Evolutionary conservation across 257 asterid genomes (phyloP), one percentile per base, ranked within the genome.

Genomic region (Schizonepeta tenuifolia): DNA sequence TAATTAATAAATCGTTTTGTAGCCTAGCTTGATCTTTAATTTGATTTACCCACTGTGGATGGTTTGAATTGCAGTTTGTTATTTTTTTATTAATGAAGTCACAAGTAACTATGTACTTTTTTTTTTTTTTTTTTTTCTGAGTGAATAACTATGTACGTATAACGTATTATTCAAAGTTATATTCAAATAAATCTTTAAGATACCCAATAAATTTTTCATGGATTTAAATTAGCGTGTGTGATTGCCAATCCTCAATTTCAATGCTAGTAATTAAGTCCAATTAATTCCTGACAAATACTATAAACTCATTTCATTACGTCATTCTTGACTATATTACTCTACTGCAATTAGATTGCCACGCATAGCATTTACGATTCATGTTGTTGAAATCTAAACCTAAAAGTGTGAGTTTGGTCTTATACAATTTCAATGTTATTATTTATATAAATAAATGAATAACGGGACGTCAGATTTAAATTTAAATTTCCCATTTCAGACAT

Each of bases 341-440:
- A 36, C n/a, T 7, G 13, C 22, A 21, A 36, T 54, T 69, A 55
- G 7, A 55, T 40, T 17, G 72, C 72, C 72, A 67, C 72, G 46
- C 41, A 49, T 8, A 9, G 17, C 41, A 67, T 28, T 49, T 49
- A 6, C 49, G 47, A 67, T 28, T 47, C 28, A 6, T 67, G 47
- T 49, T 6, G 70, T 50, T 61, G 64, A 50, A 72, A 50, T 36
- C n/a, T 5, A 36, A 13, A 65, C 64, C 54, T 15, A 72, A 70
- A 57, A 70, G 75, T 26, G 49, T 65, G 31, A 15, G 66, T 64
- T 64, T 54, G 78, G 60, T 43, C 28, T 11, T 54, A 65, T 53
- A 15, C 31, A 36, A 36, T 53, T n/a, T 44, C 33, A 54, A 55
- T 40, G 20, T 65, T 55, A 62, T 43, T 50, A 21, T 5, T 13